Conservation (phyloP, 2,329 filamentous ascomycete species). For the Huntiella abstrusa region DNA sequence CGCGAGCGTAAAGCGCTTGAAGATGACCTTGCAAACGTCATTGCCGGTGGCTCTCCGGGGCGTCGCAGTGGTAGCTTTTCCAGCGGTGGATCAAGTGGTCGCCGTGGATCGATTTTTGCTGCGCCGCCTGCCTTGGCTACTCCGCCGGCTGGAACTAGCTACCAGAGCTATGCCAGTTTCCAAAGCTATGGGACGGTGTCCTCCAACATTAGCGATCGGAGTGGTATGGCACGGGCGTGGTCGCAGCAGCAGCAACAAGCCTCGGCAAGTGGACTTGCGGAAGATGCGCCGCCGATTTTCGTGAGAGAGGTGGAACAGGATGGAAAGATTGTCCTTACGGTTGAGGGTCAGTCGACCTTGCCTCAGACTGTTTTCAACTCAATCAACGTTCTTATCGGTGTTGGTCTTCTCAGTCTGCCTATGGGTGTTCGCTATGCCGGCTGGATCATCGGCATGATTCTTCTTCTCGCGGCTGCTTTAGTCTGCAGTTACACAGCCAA, state of each 20-base stretch:
- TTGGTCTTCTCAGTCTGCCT: constrained; percentile 75
- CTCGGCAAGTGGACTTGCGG: constrained; percentile 16
- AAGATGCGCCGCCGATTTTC: constrained; percentile 53
- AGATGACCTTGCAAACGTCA: constrained; percentile 19
- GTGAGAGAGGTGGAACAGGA: constrained; percentile 81
- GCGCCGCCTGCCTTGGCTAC: constrained; percentile 43
- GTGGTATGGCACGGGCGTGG: constrained; percentile 12
- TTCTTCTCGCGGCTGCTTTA: constrained; percentile 53
- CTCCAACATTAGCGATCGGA: constrained; percentile 6
- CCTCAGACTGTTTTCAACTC: constrained; percentile 95
- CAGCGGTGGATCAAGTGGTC: constrained; percentile 14
- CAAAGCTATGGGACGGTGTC: constrained; percentile 34
- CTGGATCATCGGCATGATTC: constrained; percentile 64
- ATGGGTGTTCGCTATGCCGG: constrained; percentile 75
- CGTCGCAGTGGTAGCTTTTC: constrained; percentile 8
- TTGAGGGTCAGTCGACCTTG: constrained; percentile 85
- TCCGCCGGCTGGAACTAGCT: constrained; percentile 42
- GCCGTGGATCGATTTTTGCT: constrained; percentile 34
- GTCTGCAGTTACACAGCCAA: constrained; percentile 75
- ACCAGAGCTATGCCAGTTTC: constrained; percentile 40
- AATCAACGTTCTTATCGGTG: constrained; percentile 78
- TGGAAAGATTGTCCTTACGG: constrained; percentile 63
- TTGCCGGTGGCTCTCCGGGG: neutral
- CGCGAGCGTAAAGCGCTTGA: constrained; percentile 30
- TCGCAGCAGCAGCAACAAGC: constrained; percentile 16